Conservation (phyloP, 2,329 filamentous ascomycete genomes). For the Chrysoporthe deuterocubensis region DNA sequence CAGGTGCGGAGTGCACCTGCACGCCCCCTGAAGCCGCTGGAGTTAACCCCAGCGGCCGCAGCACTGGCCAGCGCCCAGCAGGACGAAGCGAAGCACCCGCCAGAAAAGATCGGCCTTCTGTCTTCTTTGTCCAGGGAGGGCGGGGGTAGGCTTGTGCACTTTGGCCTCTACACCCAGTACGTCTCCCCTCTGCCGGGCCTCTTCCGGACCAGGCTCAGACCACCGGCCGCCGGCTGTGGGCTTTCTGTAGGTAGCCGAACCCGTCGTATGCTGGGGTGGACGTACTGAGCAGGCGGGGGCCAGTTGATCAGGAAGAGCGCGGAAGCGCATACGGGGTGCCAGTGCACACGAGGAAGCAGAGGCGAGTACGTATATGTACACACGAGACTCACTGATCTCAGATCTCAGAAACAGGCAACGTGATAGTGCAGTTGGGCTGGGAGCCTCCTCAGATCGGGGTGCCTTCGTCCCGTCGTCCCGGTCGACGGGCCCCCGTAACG, state of each 20-base stretch:
- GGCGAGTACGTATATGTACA: too few species aligned
- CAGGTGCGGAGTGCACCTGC: not conserved
- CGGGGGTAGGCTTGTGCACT: not conserved
- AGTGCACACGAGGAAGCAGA: too few species aligned
- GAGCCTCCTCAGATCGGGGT: too few species aligned
- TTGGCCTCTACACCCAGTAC: not conserved
- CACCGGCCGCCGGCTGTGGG: not conserved
- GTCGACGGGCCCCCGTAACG: too few species aligned
- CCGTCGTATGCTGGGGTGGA: not conserved
- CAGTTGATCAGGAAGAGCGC: not conserved
- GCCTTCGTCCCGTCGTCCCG: too few species aligned
- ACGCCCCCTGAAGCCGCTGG: not conserved
- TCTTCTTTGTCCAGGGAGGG: not conserved
- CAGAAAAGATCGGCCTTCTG: not conserved
- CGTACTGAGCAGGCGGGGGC: not conserved
- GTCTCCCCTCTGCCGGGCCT: not conserved
- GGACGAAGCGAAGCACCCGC: slow-evolving; percentile 1
- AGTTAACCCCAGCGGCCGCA: not conserved
- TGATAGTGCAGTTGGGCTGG: too few species aligned
- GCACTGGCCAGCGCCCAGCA: not conserved
- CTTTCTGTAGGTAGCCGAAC: not conserved
- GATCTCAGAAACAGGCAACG: too few species aligned
- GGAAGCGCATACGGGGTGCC: not conserved
- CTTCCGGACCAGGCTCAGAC: not conserved
- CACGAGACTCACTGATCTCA: too few species aligned